These are phyloP conservation scores for Phytophthora citricola DNA, from an alignment of 352 stramenopile genomes.

Conservation along the genomic window DNA sequence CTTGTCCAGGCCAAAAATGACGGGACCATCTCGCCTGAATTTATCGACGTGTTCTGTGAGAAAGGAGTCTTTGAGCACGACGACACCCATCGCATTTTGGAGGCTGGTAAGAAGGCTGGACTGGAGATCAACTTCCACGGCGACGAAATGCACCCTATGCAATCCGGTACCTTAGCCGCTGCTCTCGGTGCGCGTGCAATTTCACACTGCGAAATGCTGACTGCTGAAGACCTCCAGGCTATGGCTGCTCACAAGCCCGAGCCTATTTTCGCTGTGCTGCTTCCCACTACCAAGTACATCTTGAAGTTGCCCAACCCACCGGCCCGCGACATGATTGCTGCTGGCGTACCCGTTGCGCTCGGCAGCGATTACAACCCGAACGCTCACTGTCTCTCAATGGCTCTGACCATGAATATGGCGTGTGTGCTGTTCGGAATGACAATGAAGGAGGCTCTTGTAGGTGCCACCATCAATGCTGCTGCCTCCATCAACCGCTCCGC, in stretches of 20 bases:
- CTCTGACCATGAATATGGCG: constrained; percentile 89
- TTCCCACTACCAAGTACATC: constrained; percentile 88
- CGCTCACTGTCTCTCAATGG: constrained; percentile 87
- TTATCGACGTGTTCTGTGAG: constrained; percentile 90
- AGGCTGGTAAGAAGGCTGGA: constrained; percentile 64
- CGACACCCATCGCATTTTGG: constrained; percentile 76
- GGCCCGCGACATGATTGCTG: constrained; percentile 73
- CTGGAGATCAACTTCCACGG: constrained; percentile 89
- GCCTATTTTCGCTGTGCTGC: constrained; percentile 74
- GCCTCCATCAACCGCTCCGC: constrained; percentile 80
- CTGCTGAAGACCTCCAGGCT: constrained; percentile 62
- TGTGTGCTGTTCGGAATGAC: constrained; percentile 87
- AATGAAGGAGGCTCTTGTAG: constrained; percentile 87
- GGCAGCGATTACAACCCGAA: constrained; percentile 90
- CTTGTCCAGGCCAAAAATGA: constrained; percentile 72
- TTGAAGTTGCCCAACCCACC: constrained; percentile 79
- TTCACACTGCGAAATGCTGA: constrained; percentile 84
- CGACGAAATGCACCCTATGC: constrained; percentile 79
- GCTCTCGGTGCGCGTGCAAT: constrained; percentile 69
- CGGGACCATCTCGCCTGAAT: constrained; percentile 77
- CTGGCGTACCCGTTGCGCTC: constrained; percentile 72
- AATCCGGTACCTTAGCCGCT: constrained; percentile 68
- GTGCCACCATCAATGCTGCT: constrained; percentile 82
- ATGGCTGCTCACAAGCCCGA: constrained; percentile 64
- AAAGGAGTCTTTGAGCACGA: constrained; percentile 86